These are phyloP conservation scores for Fraxinus americana DNA, from an alignment of 257 asterid species.

Conservation along the genomic window DNA sequence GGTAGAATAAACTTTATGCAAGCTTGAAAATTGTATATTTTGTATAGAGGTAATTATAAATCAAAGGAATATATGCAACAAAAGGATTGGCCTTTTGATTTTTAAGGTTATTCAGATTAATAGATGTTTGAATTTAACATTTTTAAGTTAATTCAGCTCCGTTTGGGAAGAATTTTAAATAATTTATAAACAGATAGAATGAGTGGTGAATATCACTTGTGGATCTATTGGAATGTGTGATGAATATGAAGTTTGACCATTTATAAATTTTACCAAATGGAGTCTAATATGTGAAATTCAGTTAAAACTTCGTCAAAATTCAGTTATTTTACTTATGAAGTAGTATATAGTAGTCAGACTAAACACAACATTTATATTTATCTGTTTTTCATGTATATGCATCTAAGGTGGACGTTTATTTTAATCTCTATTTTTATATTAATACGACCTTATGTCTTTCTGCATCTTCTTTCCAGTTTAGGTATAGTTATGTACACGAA, in stretches of 20 bases:
- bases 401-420: neutral
- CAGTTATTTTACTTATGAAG: neutral
- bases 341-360: too few species aligned
- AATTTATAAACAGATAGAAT: too few species aligned
- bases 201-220: too few species aligned
- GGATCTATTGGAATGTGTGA: too few species aligned
- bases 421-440: too few species aligned
- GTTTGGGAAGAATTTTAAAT: too few species aligned
- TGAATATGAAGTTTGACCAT: too few species aligned
- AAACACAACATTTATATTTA: neutral
- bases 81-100: neutral
- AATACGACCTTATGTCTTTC: neutral
- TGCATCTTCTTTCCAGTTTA: neutral
- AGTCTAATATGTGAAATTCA: neutral
- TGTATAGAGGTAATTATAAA: too few species aligned
- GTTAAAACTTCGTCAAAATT: neutral
- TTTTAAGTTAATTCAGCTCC: neutral
- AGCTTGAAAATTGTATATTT: neutral
- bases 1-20: neutral
- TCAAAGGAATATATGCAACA: neutral
- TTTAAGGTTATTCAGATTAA: neutral
- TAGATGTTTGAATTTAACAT: neutral
- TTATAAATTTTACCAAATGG: too few species aligned
- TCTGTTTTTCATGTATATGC: too few species aligned
- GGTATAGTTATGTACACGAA: neutral